Percentiles rank a stretch among this genome's conserved stretches.
These are phyloP conservation scores for Bondarzewia mesenterica DNA, from an alignment of 1,284 basidiomycete species.

Conservation along the genomic window DNA sequence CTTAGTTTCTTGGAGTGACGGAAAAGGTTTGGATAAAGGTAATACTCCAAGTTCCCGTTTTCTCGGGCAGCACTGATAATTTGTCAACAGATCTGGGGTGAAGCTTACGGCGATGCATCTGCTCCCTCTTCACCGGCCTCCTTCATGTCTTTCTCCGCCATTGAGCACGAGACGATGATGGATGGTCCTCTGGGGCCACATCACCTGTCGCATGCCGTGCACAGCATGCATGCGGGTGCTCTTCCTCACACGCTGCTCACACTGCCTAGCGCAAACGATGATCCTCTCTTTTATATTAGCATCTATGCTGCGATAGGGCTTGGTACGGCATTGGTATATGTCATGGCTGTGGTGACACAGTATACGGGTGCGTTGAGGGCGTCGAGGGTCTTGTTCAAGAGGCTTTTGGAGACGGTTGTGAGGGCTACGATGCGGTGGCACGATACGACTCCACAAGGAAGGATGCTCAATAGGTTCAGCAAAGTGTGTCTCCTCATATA, in stretches of 20 bases:
- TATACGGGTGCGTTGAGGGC: constrained; percentile 57
- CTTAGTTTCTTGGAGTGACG: constrained; percentile 33
- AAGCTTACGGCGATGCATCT: constrained; percentile 36
- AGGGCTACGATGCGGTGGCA: constrained; percentile 54
- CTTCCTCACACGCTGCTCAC: constrained; percentile 5
- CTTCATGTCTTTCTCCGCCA: constrained; percentile 22
- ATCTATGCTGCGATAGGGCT: constrained; percentile 53
- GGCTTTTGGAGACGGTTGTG: constrained; percentile 48
- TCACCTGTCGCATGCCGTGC: constrained; percentile 23
- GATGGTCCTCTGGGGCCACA: constrained; percentile 29
- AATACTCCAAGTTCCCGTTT: constrained; percentile 12
- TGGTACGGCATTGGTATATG: constrained; percentile 34
- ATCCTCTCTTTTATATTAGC: constrained; percentile 58
- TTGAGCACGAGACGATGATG: constrained; percentile 26
- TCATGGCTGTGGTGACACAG: constrained; percentile 40
- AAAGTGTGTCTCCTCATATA: constrained; percentile 30
- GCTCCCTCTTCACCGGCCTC: constrained; percentile 14
- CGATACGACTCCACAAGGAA: constrained; percentile 40
- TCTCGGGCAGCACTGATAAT: not conserved
- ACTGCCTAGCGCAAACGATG: constrained; percentile 39
- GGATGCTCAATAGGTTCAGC: constrained; percentile 60
- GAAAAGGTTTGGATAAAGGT: constrained; percentile 76
- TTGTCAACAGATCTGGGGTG: constrained; percentile 45
- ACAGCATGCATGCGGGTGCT: constrained; percentile 10
- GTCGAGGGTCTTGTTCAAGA: constrained; percentile 50